Evolutionary conservation across 768 basidiomycete species (phyloP).

Genomic region (Lactarius tabidus): DNA sequence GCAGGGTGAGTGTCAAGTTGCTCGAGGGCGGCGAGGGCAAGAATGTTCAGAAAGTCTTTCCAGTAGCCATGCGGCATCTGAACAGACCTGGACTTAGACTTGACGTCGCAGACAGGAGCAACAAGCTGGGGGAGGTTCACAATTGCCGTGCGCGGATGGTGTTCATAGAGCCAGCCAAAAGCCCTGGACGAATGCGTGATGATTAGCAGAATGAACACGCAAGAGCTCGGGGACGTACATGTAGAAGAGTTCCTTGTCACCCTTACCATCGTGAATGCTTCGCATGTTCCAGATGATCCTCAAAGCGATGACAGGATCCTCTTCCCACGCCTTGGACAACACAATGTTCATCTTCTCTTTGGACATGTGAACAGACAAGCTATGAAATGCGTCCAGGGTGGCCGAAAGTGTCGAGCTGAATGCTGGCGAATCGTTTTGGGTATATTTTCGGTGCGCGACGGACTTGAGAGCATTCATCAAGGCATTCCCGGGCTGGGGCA

Average conservation of each 20-base stretch:
- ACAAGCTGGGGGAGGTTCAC: slow-evolving; percentile 36
- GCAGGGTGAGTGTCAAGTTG: slow-evolving; percentile 37
- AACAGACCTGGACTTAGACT: slow-evolving; percentile 28
- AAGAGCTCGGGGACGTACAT: slow-evolving; percentile 34
- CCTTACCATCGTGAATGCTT: slow-evolving; percentile 69
- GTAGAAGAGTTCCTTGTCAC: slow-evolving; percentile 59
- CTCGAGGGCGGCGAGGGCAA: slow-evolving; percentile 53
- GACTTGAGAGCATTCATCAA: slow-evolving; percentile 54
- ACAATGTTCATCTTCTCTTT: slow-evolving; percentile 32
- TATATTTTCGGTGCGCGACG: slow-evolving; percentile 42
- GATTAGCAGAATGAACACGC: background rate
- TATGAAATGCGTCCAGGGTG: slow-evolving; percentile 56
- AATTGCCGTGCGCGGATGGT: slow-evolving; percentile 69
- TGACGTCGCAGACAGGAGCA: slow-evolving; percentile 30
- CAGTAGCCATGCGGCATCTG: slow-evolving; percentile 57
- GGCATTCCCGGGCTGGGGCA: slow-evolving; percentile 34
- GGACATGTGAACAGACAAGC: slow-evolving; percentile 32
- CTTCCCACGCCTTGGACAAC: slow-evolving; percentile 52
- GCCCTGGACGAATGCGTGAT: slow-evolving; percentile 33
- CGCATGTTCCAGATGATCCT: slow-evolving; percentile 63
- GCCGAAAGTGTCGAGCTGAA: slow-evolving; percentile 48
- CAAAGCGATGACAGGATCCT: slow-evolving; percentile 55
- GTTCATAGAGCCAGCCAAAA: slow-evolving; percentile 64
- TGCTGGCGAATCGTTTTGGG: slow-evolving; percentile 49
- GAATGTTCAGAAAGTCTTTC: slow-evolving; percentile 71